phyloP scores from a whole-genome alignment of 768 basidiomycete species.

The Collybiopsis luxurians region DNA sequence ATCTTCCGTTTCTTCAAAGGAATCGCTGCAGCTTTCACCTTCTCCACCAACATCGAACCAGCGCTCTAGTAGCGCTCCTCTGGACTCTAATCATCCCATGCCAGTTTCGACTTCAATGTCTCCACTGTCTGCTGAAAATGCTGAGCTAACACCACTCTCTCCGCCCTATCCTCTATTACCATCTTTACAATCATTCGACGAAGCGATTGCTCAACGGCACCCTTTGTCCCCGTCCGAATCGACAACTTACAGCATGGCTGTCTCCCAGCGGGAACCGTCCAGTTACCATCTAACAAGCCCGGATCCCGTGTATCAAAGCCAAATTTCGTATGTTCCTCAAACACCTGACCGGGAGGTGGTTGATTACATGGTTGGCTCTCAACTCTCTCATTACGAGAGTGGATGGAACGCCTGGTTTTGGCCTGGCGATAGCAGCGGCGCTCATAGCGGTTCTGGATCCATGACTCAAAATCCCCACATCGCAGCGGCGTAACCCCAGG shows the following conservation, averaged over 20 bases:
- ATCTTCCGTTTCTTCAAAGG: neutral
- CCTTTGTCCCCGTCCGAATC: neutral
- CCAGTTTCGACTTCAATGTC: neutral
- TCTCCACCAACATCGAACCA: neutral
- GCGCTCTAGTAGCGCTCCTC: neutral
- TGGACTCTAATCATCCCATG: neutral
- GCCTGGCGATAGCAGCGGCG: neutral
- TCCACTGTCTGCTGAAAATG: neutral
- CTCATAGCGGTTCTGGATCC: neutral
- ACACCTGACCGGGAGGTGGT: neutral
- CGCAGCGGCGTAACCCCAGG: neutral
- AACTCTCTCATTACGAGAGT: slow-evolving; percentile 8
- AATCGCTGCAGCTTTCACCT: neutral
- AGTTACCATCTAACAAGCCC: neutral
- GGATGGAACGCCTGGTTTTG: slow-evolving; percentile 9
- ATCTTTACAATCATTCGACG: neutral
- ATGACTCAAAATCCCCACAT: slow-evolving; percentile 1
- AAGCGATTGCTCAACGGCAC: neutral
- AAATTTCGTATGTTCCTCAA: slow-evolving; percentile 1
- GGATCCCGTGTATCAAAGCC: neutral
- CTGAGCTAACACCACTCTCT: neutral
- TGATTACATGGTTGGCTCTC: slow-evolving; percentile 6
- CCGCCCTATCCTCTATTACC: neutral
- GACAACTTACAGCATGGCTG: neutral
- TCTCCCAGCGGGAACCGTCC: neutral